Evolutionary conservation across 768 basidiomycete species (phyloP).

Genomic region (Pleurotus djamor): DNA sequence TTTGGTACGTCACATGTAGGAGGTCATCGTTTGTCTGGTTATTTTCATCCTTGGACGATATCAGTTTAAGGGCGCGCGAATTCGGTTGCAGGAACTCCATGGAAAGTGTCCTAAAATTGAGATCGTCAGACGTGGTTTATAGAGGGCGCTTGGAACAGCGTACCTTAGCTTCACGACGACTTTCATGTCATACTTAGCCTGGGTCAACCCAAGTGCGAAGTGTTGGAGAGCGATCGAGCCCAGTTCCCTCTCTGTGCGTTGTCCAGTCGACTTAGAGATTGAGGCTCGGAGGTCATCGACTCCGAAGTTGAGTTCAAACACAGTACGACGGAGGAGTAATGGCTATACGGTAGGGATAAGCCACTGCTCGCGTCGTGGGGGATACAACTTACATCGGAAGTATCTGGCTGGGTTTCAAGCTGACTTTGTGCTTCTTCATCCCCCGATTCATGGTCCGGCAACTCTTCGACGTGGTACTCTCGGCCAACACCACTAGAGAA

Average conservation of each 20-base stretch:
- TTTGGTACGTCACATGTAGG: slow-evolving; percentile 72
- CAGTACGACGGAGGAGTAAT: slow-evolving; percentile 47
- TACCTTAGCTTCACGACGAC: slow-evolving; percentile 82
- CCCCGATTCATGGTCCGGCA: slow-evolving; percentile 38
- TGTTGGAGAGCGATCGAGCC: slow-evolving; percentile 78
- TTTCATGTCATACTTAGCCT: slow-evolving; percentile 84
- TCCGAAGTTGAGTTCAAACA: slow-evolving; percentile 84
- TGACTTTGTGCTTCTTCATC: slow-evolving; percentile 16
- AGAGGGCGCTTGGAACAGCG: slow-evolving; percentile 8
- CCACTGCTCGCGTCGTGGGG: background rate
- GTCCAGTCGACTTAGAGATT: slow-evolving; percentile 64
- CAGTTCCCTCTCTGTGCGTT: slow-evolving; percentile 67
- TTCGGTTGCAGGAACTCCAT: slow-evolving; percentile 69
- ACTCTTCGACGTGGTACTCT: slow-evolving; percentile 72
- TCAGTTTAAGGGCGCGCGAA: slow-evolving; percentile 53
- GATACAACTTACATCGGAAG: slow-evolving; percentile 14
- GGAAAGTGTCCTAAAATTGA: slow-evolving; percentile 56
- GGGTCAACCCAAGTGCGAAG: slow-evolving; percentile 72
- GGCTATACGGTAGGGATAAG: slow-evolving; percentile 19
- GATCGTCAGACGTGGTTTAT: slow-evolving; percentile 8
- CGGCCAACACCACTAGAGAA: slow-evolving; percentile 25
- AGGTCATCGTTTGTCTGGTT: slow-evolving; percentile 56
- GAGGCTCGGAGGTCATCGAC: slow-evolving; percentile 82
- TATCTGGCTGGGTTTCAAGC: background rate
- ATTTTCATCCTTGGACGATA: slow-evolving; percentile 55